Evolutionary conservation across 768 basidiomycete species (phyloP).

Genomic region (Tulasnella sp.): DNA sequence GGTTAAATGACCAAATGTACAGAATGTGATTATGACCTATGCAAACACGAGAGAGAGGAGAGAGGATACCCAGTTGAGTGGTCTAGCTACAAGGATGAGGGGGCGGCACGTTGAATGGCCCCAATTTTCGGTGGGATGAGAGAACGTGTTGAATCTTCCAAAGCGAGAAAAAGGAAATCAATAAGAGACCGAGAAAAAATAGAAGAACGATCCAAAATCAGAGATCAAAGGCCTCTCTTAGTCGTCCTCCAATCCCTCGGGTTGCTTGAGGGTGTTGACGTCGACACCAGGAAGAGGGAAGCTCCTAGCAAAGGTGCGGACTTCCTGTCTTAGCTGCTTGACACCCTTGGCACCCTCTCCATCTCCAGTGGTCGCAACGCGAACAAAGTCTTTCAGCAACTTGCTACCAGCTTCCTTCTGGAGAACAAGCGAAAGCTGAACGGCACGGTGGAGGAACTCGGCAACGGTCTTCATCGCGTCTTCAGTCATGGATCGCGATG

Average conservation of each 20-base stretch:
- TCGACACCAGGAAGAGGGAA: conserved; percentile 93
- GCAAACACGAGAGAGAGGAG: not conserved
- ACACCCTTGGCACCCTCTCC: conserved; percentile 67
- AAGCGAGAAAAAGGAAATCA: not conserved
- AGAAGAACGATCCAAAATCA: not conserved
- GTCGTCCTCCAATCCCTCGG: conserved; percentile 24
- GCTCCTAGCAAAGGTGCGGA: conserved; percentile 66
- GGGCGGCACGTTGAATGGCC: not conserved
- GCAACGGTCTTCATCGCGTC: conserved; percentile 81
- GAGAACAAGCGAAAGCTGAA: conserved; percentile 79
- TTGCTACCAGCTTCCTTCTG: conserved; percentile 95
- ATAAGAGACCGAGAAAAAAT: not conserved
- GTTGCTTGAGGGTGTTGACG: conserved; percentile 33
- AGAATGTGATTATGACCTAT: not conserved
- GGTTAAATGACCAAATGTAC: not conserved
- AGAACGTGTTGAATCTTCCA: not conserved
- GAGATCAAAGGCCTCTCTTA: not conserved
- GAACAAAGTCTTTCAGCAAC: conserved; percentile 91
- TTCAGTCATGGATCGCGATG: conserved; percentile 89
- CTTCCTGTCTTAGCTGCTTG: conserved; percentile 67
- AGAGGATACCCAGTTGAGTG: not conserved
- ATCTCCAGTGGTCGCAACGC: conserved; percentile 58
- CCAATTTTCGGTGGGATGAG: not conserved
- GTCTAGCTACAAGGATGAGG: not conserved
- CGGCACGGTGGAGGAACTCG: conserved; percentile 85